Evolutionary conservation across 768 basidiomycete species (phyloP).

Genomic region (Boletus rubescentipes): DNA sequence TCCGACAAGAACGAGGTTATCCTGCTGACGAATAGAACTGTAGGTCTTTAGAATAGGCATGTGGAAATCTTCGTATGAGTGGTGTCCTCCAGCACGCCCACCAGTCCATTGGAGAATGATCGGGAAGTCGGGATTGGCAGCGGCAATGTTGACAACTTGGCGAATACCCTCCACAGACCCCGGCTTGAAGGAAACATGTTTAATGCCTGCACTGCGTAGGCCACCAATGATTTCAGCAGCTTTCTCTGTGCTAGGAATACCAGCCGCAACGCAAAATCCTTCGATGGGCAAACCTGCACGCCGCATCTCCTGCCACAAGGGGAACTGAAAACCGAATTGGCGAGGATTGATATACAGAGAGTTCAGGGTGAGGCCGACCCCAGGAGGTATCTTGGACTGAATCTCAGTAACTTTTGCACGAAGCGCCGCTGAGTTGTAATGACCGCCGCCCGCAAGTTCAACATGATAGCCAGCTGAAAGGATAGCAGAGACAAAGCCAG

Average conservation of each 20-base stretch:
- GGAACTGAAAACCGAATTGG: constrained; percentile 96
- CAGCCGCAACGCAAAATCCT: constrained; percentile 99
- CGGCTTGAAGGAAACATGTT: constrained; percentile 97
- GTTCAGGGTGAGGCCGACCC: constrained; percentile 92
- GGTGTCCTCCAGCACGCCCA: constrained; percentile 97
- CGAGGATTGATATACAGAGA: constrained; percentile 97
- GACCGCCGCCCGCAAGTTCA: constrained; percentile 96
- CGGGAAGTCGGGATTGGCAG: constrained; percentile 92
- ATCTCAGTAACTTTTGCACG: constrained; percentile 93
- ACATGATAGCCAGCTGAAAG: constrained; percentile 94
- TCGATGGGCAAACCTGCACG: constrained; percentile 93
- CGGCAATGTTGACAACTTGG: constrained; percentile 94
- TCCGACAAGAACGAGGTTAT: constrained; percentile 86
- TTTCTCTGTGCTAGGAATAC: constrained; percentile 95
- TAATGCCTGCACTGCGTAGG: constrained; percentile 80
- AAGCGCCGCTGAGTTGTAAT: constrained; percentile 89
- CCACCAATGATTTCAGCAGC: constrained; percentile 93
- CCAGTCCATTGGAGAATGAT: constrained; percentile 99
- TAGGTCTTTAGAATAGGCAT: constrained; percentile 93
- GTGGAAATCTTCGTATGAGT: constrained; percentile 98
- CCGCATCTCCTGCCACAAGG: constrained; percentile 97
- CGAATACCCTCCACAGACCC: constrained; percentile 97
- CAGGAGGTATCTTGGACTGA: constrained; percentile 76
- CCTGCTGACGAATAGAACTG: constrained; percentile 80
- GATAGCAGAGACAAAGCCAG: constrained; percentile 91